Evolutionary conservation across 176 grass and related monocot species (phyloP).

Genomic region (Aegilops sharonensis): DNA sequence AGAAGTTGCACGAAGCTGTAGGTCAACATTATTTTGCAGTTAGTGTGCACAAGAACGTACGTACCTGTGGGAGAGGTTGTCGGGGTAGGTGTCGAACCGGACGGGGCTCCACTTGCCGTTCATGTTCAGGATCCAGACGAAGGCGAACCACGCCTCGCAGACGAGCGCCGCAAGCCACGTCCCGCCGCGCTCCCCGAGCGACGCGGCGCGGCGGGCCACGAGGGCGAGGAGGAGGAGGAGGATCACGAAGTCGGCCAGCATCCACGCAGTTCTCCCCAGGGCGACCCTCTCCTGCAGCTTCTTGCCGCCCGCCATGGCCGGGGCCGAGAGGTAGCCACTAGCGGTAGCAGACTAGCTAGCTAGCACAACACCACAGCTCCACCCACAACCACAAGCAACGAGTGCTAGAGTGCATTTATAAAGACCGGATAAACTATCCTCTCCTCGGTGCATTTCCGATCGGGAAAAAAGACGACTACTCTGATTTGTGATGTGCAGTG

Average conservation of each 20-base stretch:
- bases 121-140: conserved; percentile 44
- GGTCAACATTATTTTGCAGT: no score
- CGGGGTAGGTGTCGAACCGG: conserved; percentile 23
- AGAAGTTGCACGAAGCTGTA: not conserved
- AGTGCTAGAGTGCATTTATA: not conserved
- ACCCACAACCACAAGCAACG: not conserved
- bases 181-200: not conserved
- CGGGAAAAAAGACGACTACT: not conserved
- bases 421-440: not conserved
- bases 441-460: not conserved
- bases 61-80: conserved; percentile 17
- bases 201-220: not conserved
- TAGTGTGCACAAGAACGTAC: no score
- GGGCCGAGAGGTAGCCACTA: not conserved
- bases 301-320: conserved; percentile 2
- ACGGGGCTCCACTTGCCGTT: conserved; percentile 43
- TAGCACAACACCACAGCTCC: not conserved
- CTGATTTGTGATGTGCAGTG: not conserved
- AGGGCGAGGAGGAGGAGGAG: conserved; percentile 37
- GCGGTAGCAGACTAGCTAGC: not conserved
- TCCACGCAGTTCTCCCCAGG: conserved; percentile 3
- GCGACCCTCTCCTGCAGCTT: conserved; percentile 38
- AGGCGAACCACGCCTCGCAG: conserved; percentile 50
- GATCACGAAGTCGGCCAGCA: conserved; percentile 20
- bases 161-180: conserved; percentile 22